Evolutionary conservation across 768 basidiomycete genomes (phyloP).

Genomic region (Gymnopilus junonius): DNA sequence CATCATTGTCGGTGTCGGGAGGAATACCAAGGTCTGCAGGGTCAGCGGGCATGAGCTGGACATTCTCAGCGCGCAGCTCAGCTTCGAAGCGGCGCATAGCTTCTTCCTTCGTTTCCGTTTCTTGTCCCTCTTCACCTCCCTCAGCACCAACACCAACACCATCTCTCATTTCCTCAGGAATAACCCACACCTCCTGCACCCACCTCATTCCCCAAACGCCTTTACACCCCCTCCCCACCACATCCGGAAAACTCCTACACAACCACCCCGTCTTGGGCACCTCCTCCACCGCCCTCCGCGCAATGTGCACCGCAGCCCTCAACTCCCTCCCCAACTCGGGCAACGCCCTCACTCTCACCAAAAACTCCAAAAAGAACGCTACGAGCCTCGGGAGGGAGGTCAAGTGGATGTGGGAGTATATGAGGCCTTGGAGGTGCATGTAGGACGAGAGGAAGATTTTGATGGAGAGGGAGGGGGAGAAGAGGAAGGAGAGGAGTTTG

Average conservation of each 20-base stretch:
- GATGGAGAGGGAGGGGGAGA: constrained; percentile 56
- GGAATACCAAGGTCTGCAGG: constrained; percentile 13
- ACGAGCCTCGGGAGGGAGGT: constrained; percentile 56
- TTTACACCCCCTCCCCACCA: constrained; percentile 19
- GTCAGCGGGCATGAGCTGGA: constrained; percentile 26
- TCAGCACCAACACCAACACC: not conserved
- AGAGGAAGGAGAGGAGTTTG: constrained; percentile 55
- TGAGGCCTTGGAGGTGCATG: constrained; percentile 65
- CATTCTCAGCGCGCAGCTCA: constrained; percentile 29
- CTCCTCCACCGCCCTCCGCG: constrained; percentile 44
- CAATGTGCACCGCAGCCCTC: constrained; percentile 46
- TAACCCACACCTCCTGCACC: constrained; percentile 16
- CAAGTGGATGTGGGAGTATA: constrained; percentile 54
- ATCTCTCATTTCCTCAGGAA: not conserved
- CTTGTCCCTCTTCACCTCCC: not conserved
- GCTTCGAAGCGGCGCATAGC: constrained; percentile 8
- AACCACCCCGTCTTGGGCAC: constrained; percentile 36
- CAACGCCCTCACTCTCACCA: constrained; percentile 60
- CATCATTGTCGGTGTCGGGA: not conserved
- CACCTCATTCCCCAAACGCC: constrained; percentile 22
- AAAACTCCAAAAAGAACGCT: constrained; percentile 61
- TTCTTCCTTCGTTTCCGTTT: not conserved
- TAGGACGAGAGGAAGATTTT: constrained; percentile 71
- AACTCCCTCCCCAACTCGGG: constrained; percentile 53
- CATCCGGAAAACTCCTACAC: constrained; percentile 46